Base-by-base conservation (phyloP, 495 filamentous ascomycete genomes). In the Neurospora hispaniola region DNA sequence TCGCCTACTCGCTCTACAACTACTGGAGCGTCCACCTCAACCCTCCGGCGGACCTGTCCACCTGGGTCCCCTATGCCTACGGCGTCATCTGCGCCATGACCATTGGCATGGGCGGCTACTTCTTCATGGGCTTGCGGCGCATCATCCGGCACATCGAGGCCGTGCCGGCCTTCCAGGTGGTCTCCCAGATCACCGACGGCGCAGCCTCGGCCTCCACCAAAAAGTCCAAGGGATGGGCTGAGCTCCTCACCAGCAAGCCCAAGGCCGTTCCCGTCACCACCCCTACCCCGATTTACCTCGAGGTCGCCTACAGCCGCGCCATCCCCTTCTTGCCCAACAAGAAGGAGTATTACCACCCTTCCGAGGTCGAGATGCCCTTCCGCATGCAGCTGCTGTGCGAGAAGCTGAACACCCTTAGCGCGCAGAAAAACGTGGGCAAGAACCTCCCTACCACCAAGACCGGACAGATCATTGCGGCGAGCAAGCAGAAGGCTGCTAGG, bases 1-100 rank as follows among this genome's bases (percentile, higher is more conserved):
- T 91, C 71, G 76, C 81, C 16, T 89, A 88, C 74, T 83, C 88
- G 12, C 82, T 81, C 71, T 87, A 85, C 77, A 86, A 89, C 75
- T 88, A 86, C 69, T 86, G 85, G 75, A 40, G 78, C 59, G 79
- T 83, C 42, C 81, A 82, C 70, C 78, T 84, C 38, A 74, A 84
- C 71, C 77, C 83, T n/a, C 84, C 83, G 14, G 74, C 78, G 20
- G 86, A 78, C 41, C 72, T 88, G 3, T 70, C 80, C 14, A 73
- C 70, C 71, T 85, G 83, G 81, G 81, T 87, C 8, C 82, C 82
- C 2, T 74, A 80, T 43, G 81, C 82, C 14, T 85, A 85, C 71
- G 82, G 80, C n/a, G 74, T 78, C 5, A 78, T 86, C 59, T 82
- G 81, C 72, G 59, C 86, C 70, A 69, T 82, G 41, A 85, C 88